A percentile compares a stretch with the other conserved stretches of the same genome.
phyloP scores from a whole-genome alignment of 257 asterid species.

The Plantago elongata region DNA sequence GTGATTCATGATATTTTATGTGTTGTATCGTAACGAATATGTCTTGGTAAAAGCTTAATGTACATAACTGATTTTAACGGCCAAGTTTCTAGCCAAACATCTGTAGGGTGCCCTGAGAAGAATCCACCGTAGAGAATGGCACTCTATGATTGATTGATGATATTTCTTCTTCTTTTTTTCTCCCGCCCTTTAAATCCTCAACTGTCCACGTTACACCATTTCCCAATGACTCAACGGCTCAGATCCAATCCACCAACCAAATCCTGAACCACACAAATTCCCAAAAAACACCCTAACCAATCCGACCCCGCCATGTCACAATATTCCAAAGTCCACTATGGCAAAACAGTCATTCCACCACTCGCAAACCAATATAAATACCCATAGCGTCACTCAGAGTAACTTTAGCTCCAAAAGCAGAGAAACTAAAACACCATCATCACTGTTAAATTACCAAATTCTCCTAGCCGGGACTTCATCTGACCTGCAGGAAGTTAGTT shows the following conservation, averaged over 20 bases:
- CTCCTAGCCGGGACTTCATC: slow-evolving; percentile 23
- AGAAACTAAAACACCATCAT: neutral
- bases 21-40: too few species aligned
- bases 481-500: neutral
- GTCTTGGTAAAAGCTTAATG: too few species aligned
- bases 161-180: neutral
- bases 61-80: too few species aligned
- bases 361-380: slow-evolving; percentile 22
- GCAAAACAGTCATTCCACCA: slow-evolving; percentile 18
- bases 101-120: slow-evolving; percentile 27
- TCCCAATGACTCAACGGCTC: slow-evolving; percentile 27
- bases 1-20: too few species aligned
- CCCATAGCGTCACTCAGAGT: slow-evolving; percentile 18
- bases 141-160: slow-evolving; percentile 21
- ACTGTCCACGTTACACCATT: slow-evolving; percentile 36
- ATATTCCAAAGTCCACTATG: slow-evolving; percentile 25
- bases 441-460: slow-evolving; percentile 12
- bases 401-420: slow-evolving; percentile 30
- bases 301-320: slow-evolving; percentile 6
- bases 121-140: slow-evolving; percentile 61
- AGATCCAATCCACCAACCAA: slow-evolving; percentile 26
- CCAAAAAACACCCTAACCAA: slow-evolving; percentile 31
- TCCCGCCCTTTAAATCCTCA: slow-evolving; percentile 17
- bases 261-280: slow-evolving; percentile 23
- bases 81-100: too few species aligned